Evolutionary conservation across 2,329 filamentous ascomycete species (phyloP).

Genomic region (Pseudogymnoascus sp.): DNA sequence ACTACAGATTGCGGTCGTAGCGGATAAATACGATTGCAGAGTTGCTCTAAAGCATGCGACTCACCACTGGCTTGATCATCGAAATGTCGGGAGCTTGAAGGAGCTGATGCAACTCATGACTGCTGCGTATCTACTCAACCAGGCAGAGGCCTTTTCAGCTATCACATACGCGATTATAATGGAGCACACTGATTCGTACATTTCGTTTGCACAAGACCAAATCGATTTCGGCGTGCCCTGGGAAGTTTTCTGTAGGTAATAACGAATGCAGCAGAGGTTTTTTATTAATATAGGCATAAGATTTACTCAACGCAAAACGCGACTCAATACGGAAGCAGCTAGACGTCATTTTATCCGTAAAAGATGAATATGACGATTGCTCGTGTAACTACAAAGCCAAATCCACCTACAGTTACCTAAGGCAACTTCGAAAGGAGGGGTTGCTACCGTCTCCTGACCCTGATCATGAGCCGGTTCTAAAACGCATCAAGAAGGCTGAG

Average conservation of each 20-base stretch:
- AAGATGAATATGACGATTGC: not conserved
- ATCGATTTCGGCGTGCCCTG: not conserved
- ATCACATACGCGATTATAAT: slow-evolving; percentile 14
- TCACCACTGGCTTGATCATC: slow-evolving; percentile 9
- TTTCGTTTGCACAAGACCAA: not conserved
- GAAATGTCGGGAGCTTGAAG: not conserved
- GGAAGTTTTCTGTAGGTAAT: not conserved
- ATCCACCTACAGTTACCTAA: not conserved
- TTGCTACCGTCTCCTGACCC: not conserved
- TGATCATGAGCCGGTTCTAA: not conserved
- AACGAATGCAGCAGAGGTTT: not conserved
- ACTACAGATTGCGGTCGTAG: slow-evolving; percentile 12
- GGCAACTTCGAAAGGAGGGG: not conserved
- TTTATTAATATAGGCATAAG: not conserved
- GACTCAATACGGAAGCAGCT: not conserved
- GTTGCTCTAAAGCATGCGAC: slow-evolving; percentile 14
- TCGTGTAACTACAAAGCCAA: not conserved
- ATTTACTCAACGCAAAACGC: not conserved
- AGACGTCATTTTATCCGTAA: not conserved
- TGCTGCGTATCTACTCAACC: slow-evolving; percentile 16
- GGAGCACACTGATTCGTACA: not conserved
- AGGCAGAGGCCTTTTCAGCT: slow-evolving; percentile 14
- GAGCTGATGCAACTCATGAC: not conserved
- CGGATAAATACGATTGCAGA: slow-evolving; percentile 18
- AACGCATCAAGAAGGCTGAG: not conserved